Percentiles rank a stretch among this genome's conserved stretches.
phyloP scores from a whole-genome alignment of 441 rosid species.

The Gossypium davidsonii region DNA sequence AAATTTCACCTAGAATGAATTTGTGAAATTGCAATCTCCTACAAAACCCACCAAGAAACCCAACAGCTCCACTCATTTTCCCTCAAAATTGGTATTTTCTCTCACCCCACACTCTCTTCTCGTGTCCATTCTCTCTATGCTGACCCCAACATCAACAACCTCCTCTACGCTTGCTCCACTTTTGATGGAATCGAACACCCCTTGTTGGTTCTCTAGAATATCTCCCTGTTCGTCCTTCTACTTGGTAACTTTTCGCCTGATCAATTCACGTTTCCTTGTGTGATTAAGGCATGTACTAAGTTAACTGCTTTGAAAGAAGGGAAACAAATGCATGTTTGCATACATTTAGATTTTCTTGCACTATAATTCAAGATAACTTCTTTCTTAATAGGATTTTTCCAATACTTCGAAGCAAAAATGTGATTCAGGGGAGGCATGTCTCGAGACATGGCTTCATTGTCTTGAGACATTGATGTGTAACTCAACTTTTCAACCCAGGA shows the following conservation, averaged over 20 bases:
- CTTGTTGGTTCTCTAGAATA: slow-evolving; percentile 38
- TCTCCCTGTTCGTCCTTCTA: slow-evolving; percentile 31
- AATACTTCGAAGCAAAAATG: too few species aligned
- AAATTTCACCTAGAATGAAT: background rate
- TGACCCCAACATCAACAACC: slow-evolving; percentile 27
- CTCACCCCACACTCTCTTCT: slow-evolving; percentile 33
- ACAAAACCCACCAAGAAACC: slow-evolving; percentile 31
- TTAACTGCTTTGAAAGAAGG: slow-evolving; percentile 37
- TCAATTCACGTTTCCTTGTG: slow-evolving; percentile 40
- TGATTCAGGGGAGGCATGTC: too few species aligned
- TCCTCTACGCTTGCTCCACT: slow-evolving; percentile 35
- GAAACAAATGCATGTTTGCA: slow-evolving; percentile 35
- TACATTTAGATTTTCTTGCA: too few species aligned
- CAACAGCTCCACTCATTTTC: slow-evolving; percentile 40
- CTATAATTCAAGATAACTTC: too few species aligned
- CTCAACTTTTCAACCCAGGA: too few species aligned
- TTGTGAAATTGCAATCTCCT: background rate
- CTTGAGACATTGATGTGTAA: too few species aligned
- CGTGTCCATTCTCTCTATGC: slow-evolving; percentile 43
- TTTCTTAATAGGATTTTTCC: too few species aligned
- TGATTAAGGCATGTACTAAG: slow-evolving; percentile 42
- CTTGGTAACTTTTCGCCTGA: slow-evolving; percentile 29
- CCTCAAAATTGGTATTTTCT: slow-evolving; percentile 33
- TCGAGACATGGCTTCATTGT: too few species aligned
- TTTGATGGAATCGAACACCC: slow-evolving; percentile 30